Evolutionary conservation across 805 yeast species (phyloP).

Genomic region (Kluyveromyces siamensis): DNA sequence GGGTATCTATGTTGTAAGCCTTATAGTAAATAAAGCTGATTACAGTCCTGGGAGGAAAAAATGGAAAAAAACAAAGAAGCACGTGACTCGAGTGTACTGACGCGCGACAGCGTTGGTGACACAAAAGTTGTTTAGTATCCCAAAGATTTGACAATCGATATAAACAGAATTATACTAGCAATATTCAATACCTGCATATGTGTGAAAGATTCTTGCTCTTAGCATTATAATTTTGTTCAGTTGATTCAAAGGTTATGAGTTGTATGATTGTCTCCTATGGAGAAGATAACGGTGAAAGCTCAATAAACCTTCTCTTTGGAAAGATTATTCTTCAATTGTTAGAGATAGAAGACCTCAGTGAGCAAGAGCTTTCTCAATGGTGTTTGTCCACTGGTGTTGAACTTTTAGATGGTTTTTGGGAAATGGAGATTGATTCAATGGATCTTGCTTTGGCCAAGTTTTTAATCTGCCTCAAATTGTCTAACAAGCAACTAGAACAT

Average conservation of each 20-base stretch:
- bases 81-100: neutral
- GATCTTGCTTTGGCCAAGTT: neutral
- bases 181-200: no score
- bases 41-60: neutral
- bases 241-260: neutral
- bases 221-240: neutral
- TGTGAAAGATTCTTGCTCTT: no score
- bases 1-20: no score
- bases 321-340: neutral
- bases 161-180: no score
- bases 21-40: neutral
- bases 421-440: neutral
- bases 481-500: neutral
- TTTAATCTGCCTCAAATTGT: neutral
- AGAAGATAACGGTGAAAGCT: neutral
- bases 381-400: neutral
- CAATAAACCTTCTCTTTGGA: slow-evolving; percentile 1
- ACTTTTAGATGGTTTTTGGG: neutral
- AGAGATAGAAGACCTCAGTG: neutral
- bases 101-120: neutral
- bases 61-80: neutral
- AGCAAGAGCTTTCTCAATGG: slow-evolving; percentile 1
- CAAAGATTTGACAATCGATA: neutral
- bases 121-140: neutral
- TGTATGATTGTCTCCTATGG: slow-evolving; percentile 2